A percentile compares a stretch with the other conserved stretches of the same genome.
These are phyloP conservation scores for Pythium sukuiense DNA, from an alignment of 352 stramenopile genomes.

Conservation along the genomic window DNA sequence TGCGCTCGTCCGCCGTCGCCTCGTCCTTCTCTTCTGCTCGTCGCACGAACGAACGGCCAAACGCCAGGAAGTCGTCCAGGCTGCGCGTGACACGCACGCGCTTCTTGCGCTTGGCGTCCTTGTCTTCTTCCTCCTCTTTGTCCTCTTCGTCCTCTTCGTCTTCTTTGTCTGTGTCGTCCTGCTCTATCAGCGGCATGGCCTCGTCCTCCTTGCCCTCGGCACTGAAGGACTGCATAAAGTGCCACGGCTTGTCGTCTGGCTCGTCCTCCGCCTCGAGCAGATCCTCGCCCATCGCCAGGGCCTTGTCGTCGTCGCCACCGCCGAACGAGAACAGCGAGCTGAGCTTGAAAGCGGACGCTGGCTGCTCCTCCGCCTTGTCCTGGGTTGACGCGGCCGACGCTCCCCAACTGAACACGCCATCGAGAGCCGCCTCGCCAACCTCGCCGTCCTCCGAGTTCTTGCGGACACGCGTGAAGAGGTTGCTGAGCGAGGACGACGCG, in stretches of 20 bases:
- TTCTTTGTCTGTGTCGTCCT: constrained; percentile 35
- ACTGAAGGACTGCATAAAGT: constrained; percentile 43
- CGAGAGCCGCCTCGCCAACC: constrained; percentile 69
- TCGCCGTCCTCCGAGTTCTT: constrained; percentile 84
- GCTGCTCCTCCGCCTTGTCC: constrained; percentile 8
- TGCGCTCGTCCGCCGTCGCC: constrained; percentile 17
- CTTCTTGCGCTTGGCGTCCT: constrained; percentile 34
- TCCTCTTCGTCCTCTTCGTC: constrained; percentile 28
- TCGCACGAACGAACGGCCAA: constrained; percentile 49
- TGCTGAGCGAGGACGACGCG: constrained; percentile 54
- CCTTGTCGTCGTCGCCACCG: constrained; percentile 40
- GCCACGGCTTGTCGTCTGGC: constrained; percentile 32
- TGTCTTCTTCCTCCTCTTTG: constrained; percentile 15
- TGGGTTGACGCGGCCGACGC: neutral
- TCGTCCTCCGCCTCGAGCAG: constrained; percentile 43
- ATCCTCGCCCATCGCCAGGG: constrained; percentile 45
- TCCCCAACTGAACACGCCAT: constrained; percentile 55
- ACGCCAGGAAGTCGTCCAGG: constrained; percentile 64
- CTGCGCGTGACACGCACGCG: constrained; percentile 35
- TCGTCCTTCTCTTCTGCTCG: constrained; percentile 25
- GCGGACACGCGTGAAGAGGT: constrained; percentile 72
- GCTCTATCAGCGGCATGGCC: constrained; percentile 14
- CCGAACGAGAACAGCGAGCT: constrained; percentile 70
- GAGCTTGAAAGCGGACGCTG: constrained; percentile 57
- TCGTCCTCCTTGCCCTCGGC: constrained; percentile 43